phyloP scores from a whole-genome alignment of 2,329 filamentous ascomycete species.

The Ophiostoma tasmaniense region DNA sequence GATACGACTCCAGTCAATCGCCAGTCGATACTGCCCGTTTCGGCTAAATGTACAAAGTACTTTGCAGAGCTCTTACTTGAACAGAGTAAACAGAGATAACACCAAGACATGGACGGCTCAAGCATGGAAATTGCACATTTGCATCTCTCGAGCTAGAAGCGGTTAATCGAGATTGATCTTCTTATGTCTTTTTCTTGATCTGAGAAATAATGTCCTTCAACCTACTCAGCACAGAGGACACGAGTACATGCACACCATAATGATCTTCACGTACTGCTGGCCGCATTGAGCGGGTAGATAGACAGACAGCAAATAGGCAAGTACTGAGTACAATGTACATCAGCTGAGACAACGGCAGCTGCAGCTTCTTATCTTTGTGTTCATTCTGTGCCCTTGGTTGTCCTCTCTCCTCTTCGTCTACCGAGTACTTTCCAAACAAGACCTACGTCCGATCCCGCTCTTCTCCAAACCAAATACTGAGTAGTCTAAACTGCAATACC shows the following conservation, averaged over 20 bases:
- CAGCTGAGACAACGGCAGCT: background rate
- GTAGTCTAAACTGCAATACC: background rate
- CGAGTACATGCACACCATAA: background rate
- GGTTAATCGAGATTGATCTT: background rate
- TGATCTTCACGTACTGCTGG: background rate
- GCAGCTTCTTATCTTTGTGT: constrained; percentile 4
- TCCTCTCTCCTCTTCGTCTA: background rate
- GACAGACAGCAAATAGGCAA: too few relatives aligned
- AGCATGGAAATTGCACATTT: background rate
- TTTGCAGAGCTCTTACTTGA: background rate
- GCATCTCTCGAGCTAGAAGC: background rate
- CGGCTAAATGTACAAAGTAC: background rate
- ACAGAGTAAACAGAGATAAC: background rate
- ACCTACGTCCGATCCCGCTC: background rate
- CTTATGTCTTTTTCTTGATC: background rate
- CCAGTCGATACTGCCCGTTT: background rate
- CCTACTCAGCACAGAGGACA: too few relatives aligned
- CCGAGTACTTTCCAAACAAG: too few relatives aligned
- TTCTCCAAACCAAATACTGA: background rate
- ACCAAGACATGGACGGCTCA: background rate
- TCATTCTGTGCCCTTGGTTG: too few relatives aligned
- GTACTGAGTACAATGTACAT: background rate
- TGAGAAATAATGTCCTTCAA: too few relatives aligned
- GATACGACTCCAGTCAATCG: background rate
- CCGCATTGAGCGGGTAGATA: background rate